Base-by-base conservation (phyloP, 2,329 filamentous ascomycete species). In the Ophiocordyceps camponoti-saundersi region DNA sequence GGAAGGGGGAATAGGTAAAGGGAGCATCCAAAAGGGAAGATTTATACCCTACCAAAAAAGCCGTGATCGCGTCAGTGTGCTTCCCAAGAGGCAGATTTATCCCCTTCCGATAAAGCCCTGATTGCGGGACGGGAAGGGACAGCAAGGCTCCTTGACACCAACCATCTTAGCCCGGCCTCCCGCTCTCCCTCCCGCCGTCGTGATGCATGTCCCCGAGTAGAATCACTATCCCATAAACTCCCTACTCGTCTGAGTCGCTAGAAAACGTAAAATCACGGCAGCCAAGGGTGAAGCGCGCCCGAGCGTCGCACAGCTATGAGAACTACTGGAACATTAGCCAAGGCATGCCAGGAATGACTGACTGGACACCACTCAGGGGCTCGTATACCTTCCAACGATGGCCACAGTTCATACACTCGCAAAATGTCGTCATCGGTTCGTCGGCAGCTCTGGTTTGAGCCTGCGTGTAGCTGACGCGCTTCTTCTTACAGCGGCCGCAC, bases 381-480 rank as follows among this genome's bases (percentile, higher is more conserved):
- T 12, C 15, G 6, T 18, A 61, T 67, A 81, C 79, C 75, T 84
- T 84, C 80, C 80, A 84, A 47, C 79, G 72, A 59, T 84, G 73
- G 44, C 80, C 80, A 57, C 80, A 84, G 52, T 76, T 70, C 59
- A 77, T 78, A 59, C 80, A 84, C 60, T 82, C 78, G 65, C 80
- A 84, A 62, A 84, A 84, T 34, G 80, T 84, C 51, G 80, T 84
- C 80, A 84, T 84, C 54, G 90, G 90, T 68, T 96, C 92, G 75
- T 98, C 92, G 53, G 92, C 92, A 68, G 79, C 85, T 53, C 92
- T 77, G 16, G 92, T 98, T 72, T 98, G 92, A 5, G 92, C 92
- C 68, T 98, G 92, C 44, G 79, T 87, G 66, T 98, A 98, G 65
- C 83, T 88, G 60, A 96, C 92, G 72, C 87, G 89, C 71, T 85